Conservation (phyloP, 2,329 filamentous ascomycete genomes). For the Neofusicoccum sp. region DNA sequence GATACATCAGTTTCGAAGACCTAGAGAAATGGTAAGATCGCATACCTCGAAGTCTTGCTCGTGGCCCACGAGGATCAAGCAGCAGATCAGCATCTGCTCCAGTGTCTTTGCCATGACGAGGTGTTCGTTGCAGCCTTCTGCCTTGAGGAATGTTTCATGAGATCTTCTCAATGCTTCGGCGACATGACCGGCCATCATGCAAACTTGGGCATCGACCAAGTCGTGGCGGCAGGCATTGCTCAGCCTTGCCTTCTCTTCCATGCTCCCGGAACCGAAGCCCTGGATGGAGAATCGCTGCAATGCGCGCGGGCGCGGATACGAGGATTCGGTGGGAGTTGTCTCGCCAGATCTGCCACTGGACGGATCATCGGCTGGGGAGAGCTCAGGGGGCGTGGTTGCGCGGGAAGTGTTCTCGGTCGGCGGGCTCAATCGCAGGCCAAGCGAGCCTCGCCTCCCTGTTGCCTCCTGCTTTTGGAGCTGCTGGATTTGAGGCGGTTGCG, state of each 20-base stretch:
- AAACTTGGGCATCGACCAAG: slow-evolving; percentile 71
- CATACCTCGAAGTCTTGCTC: slow-evolving; percentile 74
- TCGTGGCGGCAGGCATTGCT: slow-evolving; percentile 72
- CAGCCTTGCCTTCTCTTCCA: slow-evolving; percentile 79
- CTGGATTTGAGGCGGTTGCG: slow-evolving; percentile 5
- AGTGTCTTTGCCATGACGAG: slow-evolving; percentile 97
- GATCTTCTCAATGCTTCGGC: slow-evolving; percentile 82
- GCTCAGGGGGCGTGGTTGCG: slow-evolving; percentile 48
- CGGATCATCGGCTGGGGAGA: slow-evolving; percentile 23
- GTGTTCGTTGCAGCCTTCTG: slow-evolving; percentile 80
- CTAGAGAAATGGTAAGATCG: neutral
- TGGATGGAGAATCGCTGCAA: slow-evolving; percentile 60
- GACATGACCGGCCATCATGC: slow-evolving; percentile 82
- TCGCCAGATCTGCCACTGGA: slow-evolving; percentile 12
- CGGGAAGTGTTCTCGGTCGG: slow-evolving; percentile 21
- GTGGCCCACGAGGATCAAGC: slow-evolving; percentile 81
- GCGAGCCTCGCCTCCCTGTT: slow-evolving; percentile 7
- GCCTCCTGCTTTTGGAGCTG: slow-evolving; percentile 14
- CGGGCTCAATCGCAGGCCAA: neutral
- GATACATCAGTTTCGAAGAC: neutral
- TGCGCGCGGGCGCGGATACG: slow-evolving; percentile 42
- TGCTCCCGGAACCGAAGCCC: slow-evolving; percentile 63
- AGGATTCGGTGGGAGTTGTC: slow-evolving; percentile 27
- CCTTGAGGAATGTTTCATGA: slow-evolving; percentile 72
- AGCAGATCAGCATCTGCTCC: slow-evolving; percentile 78